These are phyloP conservation scores for Dendrobium catenatum DNA, from an alignment of 106 monocot genomes.

Conservation along the genomic window DNA sequence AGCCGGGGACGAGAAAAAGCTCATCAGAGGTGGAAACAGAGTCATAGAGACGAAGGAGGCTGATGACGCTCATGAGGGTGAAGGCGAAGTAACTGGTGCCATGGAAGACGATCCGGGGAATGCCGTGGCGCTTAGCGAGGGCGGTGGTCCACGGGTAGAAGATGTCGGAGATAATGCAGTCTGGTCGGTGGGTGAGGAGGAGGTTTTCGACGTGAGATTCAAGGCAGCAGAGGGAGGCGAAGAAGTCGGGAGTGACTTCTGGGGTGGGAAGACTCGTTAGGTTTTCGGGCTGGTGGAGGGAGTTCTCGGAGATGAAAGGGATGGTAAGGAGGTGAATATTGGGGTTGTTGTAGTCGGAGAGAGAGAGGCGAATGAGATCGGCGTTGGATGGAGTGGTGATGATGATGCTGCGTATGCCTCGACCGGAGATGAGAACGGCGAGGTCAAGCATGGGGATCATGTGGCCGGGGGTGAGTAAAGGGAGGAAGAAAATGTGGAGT, in stretches of 20 bases:
- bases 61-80: background rate
- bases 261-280: background rate
- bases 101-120: constrained; percentile 28
- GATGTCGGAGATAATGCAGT: constrained; percentile 24
- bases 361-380: background rate
- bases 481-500: constrained; percentile 21
- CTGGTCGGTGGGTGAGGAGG: constrained; percentile 6
- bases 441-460: constrained; percentile 16
- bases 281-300: background rate
- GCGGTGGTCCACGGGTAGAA: constrained; percentile 23
- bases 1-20: constrained; percentile 12
- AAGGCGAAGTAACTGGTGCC: constrained; percentile 7
- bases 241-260: constrained; percentile 9
- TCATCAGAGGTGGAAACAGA: background rate
- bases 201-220: constrained; percentile 9
- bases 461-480: constrained; percentile 10
- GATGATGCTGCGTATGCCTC: background rate
- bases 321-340: background rate
- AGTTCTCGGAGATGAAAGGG: constrained; percentile 4
- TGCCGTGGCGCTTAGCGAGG: constrained; percentile 4
- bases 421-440: constrained; percentile 7
- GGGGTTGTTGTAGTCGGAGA: background rate
- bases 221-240: background rate
- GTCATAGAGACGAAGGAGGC: background rate
- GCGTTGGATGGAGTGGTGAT: constrained; percentile 10